A percentile compares a stretch with the other conserved stretches of the same genome.
phyloP scores from a whole-genome alignment of 768 basidiomycete species.

The Trichaptum fuscoviolaceum region DNA sequence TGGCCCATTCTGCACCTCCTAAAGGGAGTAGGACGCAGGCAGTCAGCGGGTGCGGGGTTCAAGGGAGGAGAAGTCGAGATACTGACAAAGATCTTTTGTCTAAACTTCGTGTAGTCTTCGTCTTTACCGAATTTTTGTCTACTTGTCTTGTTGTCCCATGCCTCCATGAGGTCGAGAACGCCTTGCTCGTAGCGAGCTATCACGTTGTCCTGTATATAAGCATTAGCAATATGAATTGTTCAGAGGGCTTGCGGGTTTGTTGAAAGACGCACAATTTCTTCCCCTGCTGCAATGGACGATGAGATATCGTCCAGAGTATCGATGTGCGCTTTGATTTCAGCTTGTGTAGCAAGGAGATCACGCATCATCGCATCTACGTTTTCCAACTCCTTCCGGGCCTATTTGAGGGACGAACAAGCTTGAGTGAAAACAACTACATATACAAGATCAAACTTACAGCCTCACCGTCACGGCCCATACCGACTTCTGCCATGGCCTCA shows the following conservation, averaged over 20 bases:
- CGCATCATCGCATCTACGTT: constrained; percentile 67
- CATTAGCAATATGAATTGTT: constrained; percentile 7
- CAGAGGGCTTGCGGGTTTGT: not conserved
- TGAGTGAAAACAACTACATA: not conserved
- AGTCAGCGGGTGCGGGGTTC: not conserved
- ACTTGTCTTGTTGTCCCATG: constrained; percentile 55
- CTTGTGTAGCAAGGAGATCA: constrained; percentile 58
- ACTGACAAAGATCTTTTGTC: constrained; percentile 62
- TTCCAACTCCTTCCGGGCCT: constrained; percentile 23
- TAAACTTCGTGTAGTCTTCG: constrained; percentile 56
- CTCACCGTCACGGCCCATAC: constrained; percentile 15
- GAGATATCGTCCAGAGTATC: constrained; percentile 48
- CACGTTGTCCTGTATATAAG: constrained; percentile 41
- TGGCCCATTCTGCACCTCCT: constrained; percentile 62
- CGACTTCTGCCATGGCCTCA: constrained; percentile 12
- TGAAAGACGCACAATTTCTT: constrained; percentile 48
- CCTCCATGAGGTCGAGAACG: constrained; percentile 36
- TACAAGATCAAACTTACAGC: constrained; percentile 7
- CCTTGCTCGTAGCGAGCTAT: constrained; percentile 44
- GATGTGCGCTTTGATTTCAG: constrained; percentile 55
- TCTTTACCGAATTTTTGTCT: constrained; percentile 75
- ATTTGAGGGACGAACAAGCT: not conserved
- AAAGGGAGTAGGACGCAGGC: constrained; percentile 5
- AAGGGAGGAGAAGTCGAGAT: constrained; percentile 4
- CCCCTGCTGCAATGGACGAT: constrained; percentile 49